Base-by-base conservation (phyloP, 257 asterid species). In the Prunella vulgaris region DNA sequence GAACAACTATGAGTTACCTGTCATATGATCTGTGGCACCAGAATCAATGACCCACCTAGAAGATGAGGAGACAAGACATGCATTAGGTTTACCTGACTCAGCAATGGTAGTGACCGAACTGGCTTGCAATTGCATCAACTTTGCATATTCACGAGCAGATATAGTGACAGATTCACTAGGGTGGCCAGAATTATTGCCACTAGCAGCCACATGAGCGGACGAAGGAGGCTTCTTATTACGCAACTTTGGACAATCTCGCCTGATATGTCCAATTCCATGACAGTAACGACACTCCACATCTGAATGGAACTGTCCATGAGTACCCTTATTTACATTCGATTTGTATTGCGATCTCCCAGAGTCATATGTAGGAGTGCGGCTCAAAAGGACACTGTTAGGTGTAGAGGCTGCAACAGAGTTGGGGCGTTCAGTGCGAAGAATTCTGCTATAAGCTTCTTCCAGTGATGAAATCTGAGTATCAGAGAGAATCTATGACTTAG, bases 401-500 rank as follows among this genome's bases (percentile, higher is more conserved):
- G 0, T 3, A 30, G 35, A 1, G 4, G 6, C 2, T 30, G 35
- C 4, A 6, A 13, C 27, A n/a, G 10, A 3, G 7, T 1, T 32
- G 6, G 27, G 15, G 48, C 46, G 7, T 22, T 62, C 60, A 14
- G n/a, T 68, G 5, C 5, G n/a, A 10, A 72, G 25, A 2, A 63
- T 35, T 15, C 37, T 44, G 20, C 57, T 25, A 7, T 59, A 69
- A 2, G 21, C 21, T 0, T 57, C 71, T 0, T 65, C 20, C 2
- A 74, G 24, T 4, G 68, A 63, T 7, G 54, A 61, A 20, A 71
- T 58, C 21, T 72, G 22, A 3, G 17, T 13, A 33, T 14, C 27
- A 20, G 15, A 49, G 13, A 76, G 62, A 6, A 74, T 70, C 6
- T 77, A 67, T 7, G 75, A 62, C 27, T 69, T 78, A 32, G 24